Evolutionary conservation across 2,329 filamentous ascomycete species (phyloP).

Genomic region (Calonectria pauciramosa): DNA sequence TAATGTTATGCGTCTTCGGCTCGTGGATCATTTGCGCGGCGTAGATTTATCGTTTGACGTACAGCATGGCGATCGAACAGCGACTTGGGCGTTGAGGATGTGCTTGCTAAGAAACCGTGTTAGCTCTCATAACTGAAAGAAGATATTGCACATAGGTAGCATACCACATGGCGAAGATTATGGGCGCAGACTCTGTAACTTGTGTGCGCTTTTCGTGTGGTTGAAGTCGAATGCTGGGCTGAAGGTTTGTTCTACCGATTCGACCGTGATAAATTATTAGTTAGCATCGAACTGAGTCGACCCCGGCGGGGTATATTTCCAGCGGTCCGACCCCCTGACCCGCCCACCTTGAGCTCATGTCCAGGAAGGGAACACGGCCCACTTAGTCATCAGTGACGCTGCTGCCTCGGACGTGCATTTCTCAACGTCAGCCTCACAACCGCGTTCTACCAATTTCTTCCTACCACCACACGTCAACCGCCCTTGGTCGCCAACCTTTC

Average conservation of each 20-base stretch:
- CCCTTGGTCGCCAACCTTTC: slow-evolving; percentile 23
- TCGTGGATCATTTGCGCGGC: background rate
- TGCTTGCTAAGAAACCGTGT: slow-evolving; percentile 79
- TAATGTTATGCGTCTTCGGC: slow-evolving; percentile 16
- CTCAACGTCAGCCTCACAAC: slow-evolving; percentile 20
- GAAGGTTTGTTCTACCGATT: background rate
- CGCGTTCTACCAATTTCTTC: background rate
- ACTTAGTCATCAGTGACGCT: slow-evolving; percentile 30
- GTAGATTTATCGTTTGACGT: slow-evolving; percentile 52
- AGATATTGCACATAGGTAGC: background rate
- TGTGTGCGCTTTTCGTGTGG: background rate
- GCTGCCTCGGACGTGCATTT: slow-evolving; percentile 20
- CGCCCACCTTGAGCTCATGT: slow-evolving; percentile 7
- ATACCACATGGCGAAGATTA: slow-evolving; percentile 53
- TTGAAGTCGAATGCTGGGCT: background rate
- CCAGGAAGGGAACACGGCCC: background rate
- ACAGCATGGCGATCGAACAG: slow-evolving; percentile 97
- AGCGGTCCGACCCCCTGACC: slow-evolving; percentile 25
- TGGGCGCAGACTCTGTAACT: background rate
- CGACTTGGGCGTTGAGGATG: slow-evolving; percentile 96
- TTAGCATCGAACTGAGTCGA: slow-evolving; percentile 15
- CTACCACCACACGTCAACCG: slow-evolving; percentile 9
- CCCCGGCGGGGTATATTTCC: slow-evolving; percentile 32
- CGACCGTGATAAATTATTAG: slow-evolving; percentile 16
- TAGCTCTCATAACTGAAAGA: background rate